Base-by-base conservation (phyloP, 1,284 basidiomycete genomes). In the Violaceomyces palustris region DNA sequence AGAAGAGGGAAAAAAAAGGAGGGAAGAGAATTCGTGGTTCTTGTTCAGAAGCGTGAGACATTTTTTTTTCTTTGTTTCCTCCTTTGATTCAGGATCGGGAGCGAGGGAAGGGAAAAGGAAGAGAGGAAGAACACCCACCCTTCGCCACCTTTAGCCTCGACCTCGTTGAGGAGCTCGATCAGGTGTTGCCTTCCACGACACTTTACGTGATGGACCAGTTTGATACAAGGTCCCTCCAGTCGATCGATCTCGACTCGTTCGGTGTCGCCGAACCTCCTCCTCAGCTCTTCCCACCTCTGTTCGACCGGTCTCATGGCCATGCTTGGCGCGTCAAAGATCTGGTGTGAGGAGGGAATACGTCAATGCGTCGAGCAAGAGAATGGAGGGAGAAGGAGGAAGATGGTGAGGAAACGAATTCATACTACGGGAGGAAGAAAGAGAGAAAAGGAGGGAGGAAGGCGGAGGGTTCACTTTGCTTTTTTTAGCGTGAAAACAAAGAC, bases 271-370 rank as follows among this genome's bases (percentile, higher is more conserved):
- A 83, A 82, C 0, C 76, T 74, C 35, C 75, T 71, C 43, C 78
- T 68, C 24, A 84, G 73, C 34, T 74, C 74, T 0, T 72, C 73
- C 41, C 81, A 73, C 5, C 83, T 79, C 6, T 79, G 76, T 65
- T 85, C 83, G 51, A 85, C 83, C 0, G 78, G 75, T 28, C 76
- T 68, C 1, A 74, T 55, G 6, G 75, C 77, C 18, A 74, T 73
- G 2, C 80, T 82, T 1, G 82, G 83, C n/a, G 82, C 76, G 64
- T 85, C 83, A 55, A 85, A 85, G 35, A 83, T 76, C 80, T 83
- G 42, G n/a, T 22, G 1, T 23, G 3, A 39, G 15, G 14, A 18
- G 32, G 25, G 9, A 18, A 9, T 28, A n/a, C n/a, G n/a, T n/a
- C n/a, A n/a, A n/a, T n/a, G n/a, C n/a, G n/a, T n/a, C n/a, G n/a